phyloP scores from a whole-genome alignment of 225 moss, liverwort and hornwort species.

The Anthoceros angustus region DNA sequence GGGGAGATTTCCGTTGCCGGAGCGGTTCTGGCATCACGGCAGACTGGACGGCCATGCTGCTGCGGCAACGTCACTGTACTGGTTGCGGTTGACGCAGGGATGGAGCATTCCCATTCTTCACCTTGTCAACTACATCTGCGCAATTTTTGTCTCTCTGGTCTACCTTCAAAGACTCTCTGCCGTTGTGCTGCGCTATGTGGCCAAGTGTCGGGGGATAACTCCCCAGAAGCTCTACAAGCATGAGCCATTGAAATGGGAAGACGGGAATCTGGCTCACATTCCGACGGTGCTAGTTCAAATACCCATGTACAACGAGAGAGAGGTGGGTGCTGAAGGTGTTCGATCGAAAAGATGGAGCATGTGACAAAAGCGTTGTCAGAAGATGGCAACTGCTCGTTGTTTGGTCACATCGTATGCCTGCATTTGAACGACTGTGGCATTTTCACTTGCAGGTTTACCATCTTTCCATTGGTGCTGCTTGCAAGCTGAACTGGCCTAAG shows the following conservation, averaged over 20 bases:
- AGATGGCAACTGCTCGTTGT: background rate
- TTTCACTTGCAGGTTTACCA: slow-evolving; percentile 48
- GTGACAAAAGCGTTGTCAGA: background rate
- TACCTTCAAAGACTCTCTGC: background rate
- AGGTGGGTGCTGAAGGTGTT: slow-evolving; percentile 37
- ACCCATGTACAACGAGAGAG: slow-evolving; percentile 97
- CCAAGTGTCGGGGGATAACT: background rate
- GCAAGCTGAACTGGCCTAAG: slow-evolving; percentile 84
- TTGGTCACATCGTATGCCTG: background rate
- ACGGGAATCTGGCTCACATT: slow-evolving; percentile 20
- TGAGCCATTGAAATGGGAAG: background rate
- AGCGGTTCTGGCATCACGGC: too few relatives aligned
- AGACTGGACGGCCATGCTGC: too few relatives aligned
- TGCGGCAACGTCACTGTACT: too few relatives aligned
- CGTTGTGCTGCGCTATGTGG: background rate
- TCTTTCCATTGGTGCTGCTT: slow-evolving; percentile 85
- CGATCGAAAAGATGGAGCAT: background rate
- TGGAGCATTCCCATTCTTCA: background rate
- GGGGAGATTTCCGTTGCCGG: too few relatives aligned
- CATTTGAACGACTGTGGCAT: background rate
- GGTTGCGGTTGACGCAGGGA: too few relatives aligned
- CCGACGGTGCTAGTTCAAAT: slow-evolving; percentile 92
- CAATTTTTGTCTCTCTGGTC: background rate
- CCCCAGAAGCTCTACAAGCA: background rate
- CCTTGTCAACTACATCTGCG: background rate